Evolutionary conservation across 192 early-diverging fungal species (phyloP), one percentile per base, ranked within the genome.

Genomic region (Cetraspora pellucida): DNA sequence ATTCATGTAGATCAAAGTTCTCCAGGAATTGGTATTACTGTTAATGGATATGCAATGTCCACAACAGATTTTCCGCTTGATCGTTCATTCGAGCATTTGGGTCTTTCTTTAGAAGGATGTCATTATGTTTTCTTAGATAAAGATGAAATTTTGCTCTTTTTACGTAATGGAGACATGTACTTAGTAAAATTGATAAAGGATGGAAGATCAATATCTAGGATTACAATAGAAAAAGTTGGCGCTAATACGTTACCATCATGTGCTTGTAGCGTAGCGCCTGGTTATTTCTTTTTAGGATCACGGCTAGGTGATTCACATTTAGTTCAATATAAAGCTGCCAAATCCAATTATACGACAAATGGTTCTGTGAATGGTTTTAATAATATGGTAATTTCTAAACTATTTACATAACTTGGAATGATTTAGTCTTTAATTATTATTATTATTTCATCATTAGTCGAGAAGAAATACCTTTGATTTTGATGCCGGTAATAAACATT

Each of bases 1-100:
- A 86, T 96, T 16, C 91, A 99, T 75, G 84, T 97, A 1, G 91
- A 91, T 74, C 95, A 97, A 83, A 94, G 89, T 60, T 85, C 93
- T 10, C 86, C 92, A n/a, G 91, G 93, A 44, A 85, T 94, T 31
- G 90, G 87, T 17, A 86, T 88, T 6, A 90, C 90, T 1, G 89
- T 94, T 19, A 96, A 94, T 77, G 88, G 84, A 19, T 96, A 93
- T 52, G 86, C 86, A 25, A 78, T 78, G 1, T 63, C 79, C 17
- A 82, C 87, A 64, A 84, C 83, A 0, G 82, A 82, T 59, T 88
- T 83, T 59, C 82, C 90, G 0, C 83, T 86, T 64, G 83, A 84
- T 45, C 37, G 46, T 30, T 76, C 81, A 72, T 79, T 71, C 45
- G 86, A 89, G 70, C 78, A 80, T 28, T 82, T 96, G 45, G 93